Evolutionary conservation across 768 basidiomycete genomes (phyloP).

Genomic region (Agaricus blazei): DNA sequence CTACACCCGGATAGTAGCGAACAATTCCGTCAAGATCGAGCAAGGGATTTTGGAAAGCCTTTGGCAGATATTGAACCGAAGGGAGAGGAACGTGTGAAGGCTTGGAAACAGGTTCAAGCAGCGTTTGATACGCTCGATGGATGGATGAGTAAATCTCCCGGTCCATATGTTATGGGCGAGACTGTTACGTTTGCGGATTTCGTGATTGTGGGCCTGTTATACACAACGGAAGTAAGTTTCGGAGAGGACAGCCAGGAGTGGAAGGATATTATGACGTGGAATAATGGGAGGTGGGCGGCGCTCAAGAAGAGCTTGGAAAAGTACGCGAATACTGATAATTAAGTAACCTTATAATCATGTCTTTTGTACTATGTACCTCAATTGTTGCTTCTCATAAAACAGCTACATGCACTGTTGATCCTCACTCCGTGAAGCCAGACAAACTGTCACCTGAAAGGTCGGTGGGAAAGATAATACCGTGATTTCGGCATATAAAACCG

Average conservation of each 20-base stretch:
- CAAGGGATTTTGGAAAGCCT: slow-evolving; percentile 24
- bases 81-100: slow-evolving; percentile 23
- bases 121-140: slow-evolving; percentile 6
- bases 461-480: too few species aligned
- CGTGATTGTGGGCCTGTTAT: slow-evolving; percentile 1
- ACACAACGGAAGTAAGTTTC: slow-evolving; percentile 5
- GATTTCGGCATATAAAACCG: too few species aligned
- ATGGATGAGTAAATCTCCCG: slow-evolving; percentile 5
- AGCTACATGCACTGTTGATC: too few species aligned
- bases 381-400: too few species aligned
- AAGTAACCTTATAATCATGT: neutral
- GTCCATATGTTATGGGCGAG: neutral
- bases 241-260: slow-evolving; percentile 17
- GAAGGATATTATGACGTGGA: slow-evolving; percentile 16
- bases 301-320: slow-evolving; percentile 10
- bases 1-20: slow-evolving; percentile 20
- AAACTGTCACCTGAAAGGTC: too few species aligned
- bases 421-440: too few species aligned
- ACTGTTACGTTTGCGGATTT: slow-evolving; percentile 12
- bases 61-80: slow-evolving; percentile 32
- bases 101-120: slow-evolving; percentile 32
- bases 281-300: slow-evolving; percentile 16
- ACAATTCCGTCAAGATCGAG: slow-evolving; percentile 32
- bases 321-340: slow-evolving; percentile 2
- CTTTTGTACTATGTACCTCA: too few species aligned